Conservation (phyloP, 257 asterid species). For the Thymus quinquecostatus region DNA sequence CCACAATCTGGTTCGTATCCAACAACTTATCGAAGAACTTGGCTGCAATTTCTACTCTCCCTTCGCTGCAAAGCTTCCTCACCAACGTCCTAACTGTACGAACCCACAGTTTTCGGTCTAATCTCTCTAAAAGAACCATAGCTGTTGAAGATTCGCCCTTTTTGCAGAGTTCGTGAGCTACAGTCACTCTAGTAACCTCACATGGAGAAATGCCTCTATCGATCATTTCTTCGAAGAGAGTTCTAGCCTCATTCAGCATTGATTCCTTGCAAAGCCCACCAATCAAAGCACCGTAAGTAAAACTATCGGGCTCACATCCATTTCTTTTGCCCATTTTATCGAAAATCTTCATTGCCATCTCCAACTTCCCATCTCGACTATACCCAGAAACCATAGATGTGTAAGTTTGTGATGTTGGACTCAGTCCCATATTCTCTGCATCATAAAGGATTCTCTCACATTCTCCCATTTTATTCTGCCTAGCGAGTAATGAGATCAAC, state of each 20-base stretch:
- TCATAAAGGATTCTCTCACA: slow-evolving; percentile 60
- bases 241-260: slow-evolving; percentile 73
- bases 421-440: slow-evolving; percentile 59
- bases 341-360: slow-evolving; percentile 57
- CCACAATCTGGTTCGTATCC: slow-evolving; percentile 51
- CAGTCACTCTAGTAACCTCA: slow-evolving; percentile 84
- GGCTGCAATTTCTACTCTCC: slow-evolving; percentile 67
- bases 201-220: slow-evolving; percentile 71
- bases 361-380: slow-evolving; percentile 56
- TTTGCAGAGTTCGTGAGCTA: slow-evolving; percentile 84
- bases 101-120: slow-evolving; percentile 69
- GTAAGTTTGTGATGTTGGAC: slow-evolving; percentile 72
- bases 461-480: slow-evolving; percentile 65
- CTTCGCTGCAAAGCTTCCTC: slow-evolving; percentile 84
- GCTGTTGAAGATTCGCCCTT: slow-evolving; percentile 61
- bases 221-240: slow-evolving; percentile 62
- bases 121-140: slow-evolving; percentile 52
- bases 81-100: slow-evolving; percentile 69
- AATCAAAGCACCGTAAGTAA: slow-evolving; percentile 81
- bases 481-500: slow-evolving; percentile 67
- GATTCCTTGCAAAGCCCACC: slow-evolving; percentile 89
- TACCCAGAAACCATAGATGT: slow-evolving; percentile 91
- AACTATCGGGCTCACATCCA: slow-evolving; percentile 77
- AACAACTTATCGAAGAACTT: slow-evolving; percentile 59
- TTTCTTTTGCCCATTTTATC: slow-evolving; percentile 46